These are phyloP conservation scores for Phaffia rhodozyma DNA, from an alignment of 1,284 basidiomycete genomes.

Conservation along the genomic window DNA sequence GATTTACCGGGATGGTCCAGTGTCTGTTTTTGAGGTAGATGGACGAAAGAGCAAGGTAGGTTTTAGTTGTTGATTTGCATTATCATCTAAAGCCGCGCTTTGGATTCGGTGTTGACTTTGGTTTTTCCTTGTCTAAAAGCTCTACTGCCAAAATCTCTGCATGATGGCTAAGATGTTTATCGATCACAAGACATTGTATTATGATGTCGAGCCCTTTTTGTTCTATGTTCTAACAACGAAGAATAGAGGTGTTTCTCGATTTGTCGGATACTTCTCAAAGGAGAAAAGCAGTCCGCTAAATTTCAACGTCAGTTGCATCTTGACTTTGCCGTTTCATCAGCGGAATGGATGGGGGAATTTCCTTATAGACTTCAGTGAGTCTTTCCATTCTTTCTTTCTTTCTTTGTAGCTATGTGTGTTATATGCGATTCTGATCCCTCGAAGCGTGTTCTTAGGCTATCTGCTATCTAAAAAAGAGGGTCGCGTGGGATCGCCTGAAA, in stretches of 20 bases:
- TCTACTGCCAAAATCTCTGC: constrained; percentile 99
- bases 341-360: constrained; percentile 89
- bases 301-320: constrained; percentile 97
- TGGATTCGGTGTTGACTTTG: background rate
- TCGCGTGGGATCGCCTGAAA: constrained; percentile 76
- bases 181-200: constrained; percentile 98
- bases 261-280: constrained; percentile 98
- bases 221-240: constrained; percentile 96
- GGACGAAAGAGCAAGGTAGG: constrained; percentile 88
- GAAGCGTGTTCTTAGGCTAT: constrained; percentile 53
- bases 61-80: background rate
- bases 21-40: constrained; percentile 96
- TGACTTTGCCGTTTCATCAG: constrained; percentile 94
- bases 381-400: constrained; percentile 14
- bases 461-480: constrained; percentile 89
- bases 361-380: constrained; percentile 91
- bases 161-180: constrained; percentile 98
- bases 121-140: constrained; percentile 39
- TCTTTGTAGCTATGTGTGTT: background rate
- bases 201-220: constrained; percentile 97
- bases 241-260: constrained; percentile 79
- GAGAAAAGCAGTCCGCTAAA: constrained; percentile 94
- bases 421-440: background rate
- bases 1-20: constrained; percentile 78
- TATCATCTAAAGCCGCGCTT: constrained; percentile 5